Conservation (phyloP, 805 yeast genomes). For the Saccharomyces cerevisiae region DNA sequence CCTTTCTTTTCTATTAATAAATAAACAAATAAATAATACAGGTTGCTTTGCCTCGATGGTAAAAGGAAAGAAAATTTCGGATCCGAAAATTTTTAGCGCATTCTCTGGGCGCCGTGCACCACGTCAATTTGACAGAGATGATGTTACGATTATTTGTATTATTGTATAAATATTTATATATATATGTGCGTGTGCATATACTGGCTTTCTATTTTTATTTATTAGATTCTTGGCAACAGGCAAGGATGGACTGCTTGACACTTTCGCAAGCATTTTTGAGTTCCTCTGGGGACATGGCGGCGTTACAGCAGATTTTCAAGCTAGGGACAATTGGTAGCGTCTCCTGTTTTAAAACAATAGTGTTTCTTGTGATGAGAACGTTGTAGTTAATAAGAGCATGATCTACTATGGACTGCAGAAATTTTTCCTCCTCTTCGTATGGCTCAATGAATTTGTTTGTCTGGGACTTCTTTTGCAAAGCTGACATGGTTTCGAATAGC, state of each 20-base stretch:
- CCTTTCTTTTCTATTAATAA: background rate
- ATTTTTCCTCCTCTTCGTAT: constrained; percentile 42
- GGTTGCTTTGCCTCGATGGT: background rate
- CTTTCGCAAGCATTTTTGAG: constrained; percentile 35
- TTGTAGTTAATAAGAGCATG: constrained; percentile 41
- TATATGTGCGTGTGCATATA: background rate
- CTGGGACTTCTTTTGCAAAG: constrained; percentile 27
- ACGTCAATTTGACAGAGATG: background rate
- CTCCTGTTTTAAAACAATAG: constrained; percentile 63
- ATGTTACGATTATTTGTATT: background rate
- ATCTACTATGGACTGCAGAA: constrained; percentile 63
- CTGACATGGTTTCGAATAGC: constrained; percentile 19
- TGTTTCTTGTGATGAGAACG: constrained; percentile 58
- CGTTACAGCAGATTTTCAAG: constrained; percentile 43
- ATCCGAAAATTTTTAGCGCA: background rate
- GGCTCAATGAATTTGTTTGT: constrained; percentile 30
- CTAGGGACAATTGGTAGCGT: constrained; percentile 60
- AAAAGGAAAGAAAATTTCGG: background rate
- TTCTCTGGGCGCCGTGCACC: background rate
- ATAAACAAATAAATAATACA: background rate
- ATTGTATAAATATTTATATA: background rate
- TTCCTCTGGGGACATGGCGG: constrained; percentile 40
- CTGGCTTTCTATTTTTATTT: background rate
- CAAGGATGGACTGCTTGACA: constrained; percentile 28
- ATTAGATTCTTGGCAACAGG: constrained; percentile 9